Evolutionary conservation across 805 yeast genomes (phyloP), one percentile per base, ranked within the genome.

Genomic region (Ogataea glucozyma): DNA sequence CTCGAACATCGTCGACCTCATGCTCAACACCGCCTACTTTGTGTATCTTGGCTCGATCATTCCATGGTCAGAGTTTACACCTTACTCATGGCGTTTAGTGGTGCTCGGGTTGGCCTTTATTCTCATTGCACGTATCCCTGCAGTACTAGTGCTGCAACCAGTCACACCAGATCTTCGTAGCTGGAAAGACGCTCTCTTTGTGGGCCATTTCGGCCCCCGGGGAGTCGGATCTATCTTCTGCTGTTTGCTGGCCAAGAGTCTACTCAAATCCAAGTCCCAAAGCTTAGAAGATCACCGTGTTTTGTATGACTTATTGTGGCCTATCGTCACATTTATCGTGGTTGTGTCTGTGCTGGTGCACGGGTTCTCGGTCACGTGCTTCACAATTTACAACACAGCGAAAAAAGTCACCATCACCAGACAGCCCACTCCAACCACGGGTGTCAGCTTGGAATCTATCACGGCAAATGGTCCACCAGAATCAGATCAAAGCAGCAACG

Each of bases 121-220:
- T 11, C 75, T 87, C 40, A 72, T 89, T 49, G 75, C 97, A 53
- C 74, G 97, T 52, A 70, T 89, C 8, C 97, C 97, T 0, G 90
- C 88, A 1, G 86, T 89, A 31, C 56, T 89, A 37, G 73, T 79
- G 0, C 66, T 86, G 38, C 85, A 85, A 56, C 89, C 91, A 0
- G 60, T 88, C 18, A 83, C 88, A 1, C 96, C 97, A 0, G 97
- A 89, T 60, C 78, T 89, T 29, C 82, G 88, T 55, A 77, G 88
- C 9, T 89, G 97, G 96, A 79, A 96, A 62, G 97, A 89, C 62
- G 97, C 97, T 0, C 61, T 89, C 3, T 90, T 90, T 63, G 88
- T 95, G 62, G 97, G 97, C 16, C 96, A 89, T 66, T 89, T 90
- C 64, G 97, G 97, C 13, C 97, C 97, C 2, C 87, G 90, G 58